Evolutionary conservation across 179 eudicot genomes (phyloP), one percentile per base, ranked within the genome.

Genomic region (Beta corolliflora): DNA sequence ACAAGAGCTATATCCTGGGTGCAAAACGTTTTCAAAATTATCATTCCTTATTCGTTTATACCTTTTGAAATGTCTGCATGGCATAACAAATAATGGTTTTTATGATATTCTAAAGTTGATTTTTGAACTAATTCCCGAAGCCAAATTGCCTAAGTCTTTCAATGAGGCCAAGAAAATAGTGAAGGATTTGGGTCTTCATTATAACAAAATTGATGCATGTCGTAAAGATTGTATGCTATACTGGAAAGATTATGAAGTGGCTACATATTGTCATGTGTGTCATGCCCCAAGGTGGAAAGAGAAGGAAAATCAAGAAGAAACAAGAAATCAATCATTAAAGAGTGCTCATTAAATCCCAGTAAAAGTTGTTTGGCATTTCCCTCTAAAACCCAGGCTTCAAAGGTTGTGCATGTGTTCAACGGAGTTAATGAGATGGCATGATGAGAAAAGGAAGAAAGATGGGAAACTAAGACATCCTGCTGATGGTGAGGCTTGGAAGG

Each of bases 341-440:
- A 29, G 25, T 5, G 69, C 52, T 19, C 25, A 71, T 19, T 3
- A 44, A 9, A 56, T 71, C 75, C 75, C 75, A 15, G 75, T 31
- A 16, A 71, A 71, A 48, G 75, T 71, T 71, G 18, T 71, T 46
- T 44, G 56, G 75, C 31, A 44, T 41, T 44, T 69, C 9, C 73
- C 53, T 45, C 7, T 59, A 16, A 16, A 59, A 19, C 77, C 77
- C 13, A 73, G 78, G 23, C 18, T 80, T 12, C 59, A 81, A 65
- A 23, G 78, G 21, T 7, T 81, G 4, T 81, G 52, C 31, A 81
- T 75, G 79, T 81, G 45, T 4, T 19, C 36, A 10, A 75, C 79
- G 16, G 19, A 29, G 12, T 13, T 52, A 10, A 75, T 75, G 75
- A 81, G 44, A 54, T 81, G 83, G 83, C 79, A 81, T 67, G 21